These are phyloP conservation scores for Starmerella asiatica DNA, from an alignment of 805 yeast species.

Conservation along the genomic window DNA sequence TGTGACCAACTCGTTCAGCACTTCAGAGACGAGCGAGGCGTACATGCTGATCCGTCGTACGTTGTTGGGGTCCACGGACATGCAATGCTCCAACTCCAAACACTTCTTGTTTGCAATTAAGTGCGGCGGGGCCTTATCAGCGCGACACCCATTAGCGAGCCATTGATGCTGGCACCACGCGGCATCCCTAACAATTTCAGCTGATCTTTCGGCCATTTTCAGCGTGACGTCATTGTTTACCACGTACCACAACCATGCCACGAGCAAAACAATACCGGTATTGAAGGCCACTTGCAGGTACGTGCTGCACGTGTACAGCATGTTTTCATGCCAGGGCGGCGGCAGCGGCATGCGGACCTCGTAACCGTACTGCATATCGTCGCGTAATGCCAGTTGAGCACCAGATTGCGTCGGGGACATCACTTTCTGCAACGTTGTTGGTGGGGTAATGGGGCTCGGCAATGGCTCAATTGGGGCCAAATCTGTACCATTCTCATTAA, in stretches of 20 bases:
- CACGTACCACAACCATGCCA: conserved; percentile 38
- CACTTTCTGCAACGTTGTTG: conserved; percentile 2
- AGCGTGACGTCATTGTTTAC: conserved; percentile 53
- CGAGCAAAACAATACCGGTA: conserved; percentile 33
- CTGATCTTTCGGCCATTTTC: conserved; percentile 44
- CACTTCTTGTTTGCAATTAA: conserved; percentile 46
- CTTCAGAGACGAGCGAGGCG: conserved; percentile 69
- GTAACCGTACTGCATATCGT: background rate
- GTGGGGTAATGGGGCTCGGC: background rate
- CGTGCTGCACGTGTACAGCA: conserved; percentile 45
- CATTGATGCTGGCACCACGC: conserved; percentile 55
- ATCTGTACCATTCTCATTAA: too few relatives aligned
- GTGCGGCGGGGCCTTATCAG: conserved; percentile 53
- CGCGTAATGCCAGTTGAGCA: conserved; percentile 16
- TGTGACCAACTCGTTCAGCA: conserved; percentile 55
- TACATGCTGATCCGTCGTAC: conserved; percentile 52
- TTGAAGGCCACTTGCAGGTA: conserved; percentile 56
- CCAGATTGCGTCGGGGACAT: conserved; percentile 20
- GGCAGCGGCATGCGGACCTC: conserved; percentile 23
- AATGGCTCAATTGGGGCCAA: background rate
- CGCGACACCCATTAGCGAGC: conserved; percentile 49
- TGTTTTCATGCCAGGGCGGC: conserved; percentile 23
- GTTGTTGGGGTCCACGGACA: conserved; percentile 56
- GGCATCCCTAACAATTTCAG: conserved; percentile 45
- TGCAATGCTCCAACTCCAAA: conserved; percentile 60